Conservation (phyloP, 2,329 filamentous ascomycete species). For the Fusarium acutatum region DNA sequence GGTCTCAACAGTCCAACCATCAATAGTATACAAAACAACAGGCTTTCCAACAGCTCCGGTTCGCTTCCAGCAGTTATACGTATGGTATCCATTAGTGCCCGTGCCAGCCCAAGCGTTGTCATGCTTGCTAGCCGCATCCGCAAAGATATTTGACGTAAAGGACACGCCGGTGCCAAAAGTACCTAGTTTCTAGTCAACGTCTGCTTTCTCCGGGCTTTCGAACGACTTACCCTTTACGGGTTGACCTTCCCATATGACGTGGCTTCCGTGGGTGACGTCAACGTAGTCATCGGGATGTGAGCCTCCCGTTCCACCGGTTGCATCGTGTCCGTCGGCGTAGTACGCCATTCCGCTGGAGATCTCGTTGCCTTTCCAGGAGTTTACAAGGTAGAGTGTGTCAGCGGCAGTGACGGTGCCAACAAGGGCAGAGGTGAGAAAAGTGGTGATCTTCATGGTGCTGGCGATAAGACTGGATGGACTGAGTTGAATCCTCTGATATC, state of each 20-base stretch:
- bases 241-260: background rate
- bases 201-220: no score
- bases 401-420: rapidly evolving
- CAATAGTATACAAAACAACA: background rate
- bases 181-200: rapidly evolving
- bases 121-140: background rate
- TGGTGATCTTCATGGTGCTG: background rate
- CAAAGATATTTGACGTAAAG: background rate
- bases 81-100: background rate
- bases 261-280: background rate
- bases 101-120: background rate
- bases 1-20: background rate
- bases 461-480: rapidly evolving
- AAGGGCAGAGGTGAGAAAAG: background rate
- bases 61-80: background rate
- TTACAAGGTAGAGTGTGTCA: background rate
- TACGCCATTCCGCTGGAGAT: slow-evolving; percentile 1
- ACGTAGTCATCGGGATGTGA: background rate
- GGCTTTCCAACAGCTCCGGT: background rate
- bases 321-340: background rate
- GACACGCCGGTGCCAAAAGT: background rate
- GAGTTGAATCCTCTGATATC: background rate
- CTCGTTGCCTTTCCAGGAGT: background rate
- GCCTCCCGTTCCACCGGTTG: background rate
- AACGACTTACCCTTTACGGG: background rate